Percentiles rank a stretch among this genome's conserved stretches.
These are phyloP conservation scores for Tylopilus rubrobrunneus DNA, from an alignment of 768 basidiomycete genomes.

Conservation along the genomic window DNA sequence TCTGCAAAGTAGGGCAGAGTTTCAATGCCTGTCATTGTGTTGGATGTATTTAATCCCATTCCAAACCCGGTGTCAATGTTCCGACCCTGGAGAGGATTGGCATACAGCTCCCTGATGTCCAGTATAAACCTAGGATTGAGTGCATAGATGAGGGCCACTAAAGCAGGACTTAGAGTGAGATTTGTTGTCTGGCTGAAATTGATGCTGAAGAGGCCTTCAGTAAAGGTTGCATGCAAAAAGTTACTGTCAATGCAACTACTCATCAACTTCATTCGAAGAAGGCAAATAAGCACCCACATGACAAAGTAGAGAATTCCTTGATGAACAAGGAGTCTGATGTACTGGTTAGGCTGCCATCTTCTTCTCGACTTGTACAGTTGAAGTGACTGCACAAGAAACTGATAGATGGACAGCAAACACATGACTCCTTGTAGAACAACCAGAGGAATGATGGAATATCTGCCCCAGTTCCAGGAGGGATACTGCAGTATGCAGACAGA, in stretches of 20 bases:
- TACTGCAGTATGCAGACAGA: conserved; percentile 1
- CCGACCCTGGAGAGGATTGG: neutral
- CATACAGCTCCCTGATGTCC: conserved; percentile 3
- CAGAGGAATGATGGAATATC: neutral
- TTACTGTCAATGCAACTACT: neutral
- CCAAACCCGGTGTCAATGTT: conserved; percentile 7
- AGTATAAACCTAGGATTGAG: conserved; percentile 9
- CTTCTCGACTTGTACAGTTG: neutral
- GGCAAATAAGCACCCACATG: neutral
- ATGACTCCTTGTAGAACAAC: conserved; percentile 4
- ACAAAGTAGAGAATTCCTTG: conserved; percentile 10
- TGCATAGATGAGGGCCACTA: neutral
- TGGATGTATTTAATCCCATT: neutral
- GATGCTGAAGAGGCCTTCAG: neutral
- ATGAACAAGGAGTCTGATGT: conserved; percentile 2
- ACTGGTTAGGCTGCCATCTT: conserved; percentile 8
- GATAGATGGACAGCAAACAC: conserved; percentile 2
- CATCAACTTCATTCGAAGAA: neutral
- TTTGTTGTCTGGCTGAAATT: neutral
- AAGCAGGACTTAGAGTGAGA: neutral
- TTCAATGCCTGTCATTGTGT: neutral
- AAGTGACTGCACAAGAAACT: neutral
- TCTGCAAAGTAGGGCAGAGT: neutral
- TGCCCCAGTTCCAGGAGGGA: conserved; percentile 1
- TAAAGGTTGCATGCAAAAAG: neutral